Evolutionary conservation across 2,329 filamentous ascomycete species (phyloP), one percentile per base, ranked within the genome.

Genomic region (Colletotrichum sp.): DNA sequence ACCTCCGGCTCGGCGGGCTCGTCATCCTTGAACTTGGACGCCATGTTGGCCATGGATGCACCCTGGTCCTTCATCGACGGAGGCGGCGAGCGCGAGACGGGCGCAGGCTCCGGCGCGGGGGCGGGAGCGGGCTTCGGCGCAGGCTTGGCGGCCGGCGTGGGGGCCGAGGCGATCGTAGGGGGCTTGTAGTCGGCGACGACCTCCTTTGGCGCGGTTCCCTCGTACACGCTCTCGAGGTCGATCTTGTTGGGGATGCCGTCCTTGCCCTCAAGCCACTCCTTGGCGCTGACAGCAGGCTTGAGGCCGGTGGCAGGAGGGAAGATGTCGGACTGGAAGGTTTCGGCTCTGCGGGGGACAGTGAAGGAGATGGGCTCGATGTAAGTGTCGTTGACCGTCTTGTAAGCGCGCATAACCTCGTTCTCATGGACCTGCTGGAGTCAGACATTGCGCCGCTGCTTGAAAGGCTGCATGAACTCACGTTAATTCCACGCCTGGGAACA

Each of bases 311-410:
- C 94, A 13, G 97, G 96, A 57, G 96, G 97, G 85, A 95, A 99
- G 81, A 99, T 98, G 83, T 99, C 97, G 77, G 96, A 95, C 87
- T 99, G 96, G 92, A 98, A 98, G 68, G 94, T 95, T 86, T 98
- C 96, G 71, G 97, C 95, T 78, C 97, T 93, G 78, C 97, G 93
- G 65, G 97, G 97, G 3, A 99, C 97, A 71, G 98, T 98, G 88
- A 99, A 99, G 3, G 97, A 98, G 82, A 99, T 95, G 55, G 97
- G 97, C 87, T 99, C 97, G 81, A 99, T 95, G 87, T 98, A 98
- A 63, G 88, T 85, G 84, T 99, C 97, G 85, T 96, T 98, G 84
- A 99, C 95, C 0, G 97, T 99, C 91, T 99, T 99, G 92, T 95
- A 99, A 59, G 94, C 96, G 80, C 96, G 94, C 90, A 98, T 96